Conservation (phyloP, 371 early-diverging fungal genomes). For the Parasitella parasitica region DNA sequence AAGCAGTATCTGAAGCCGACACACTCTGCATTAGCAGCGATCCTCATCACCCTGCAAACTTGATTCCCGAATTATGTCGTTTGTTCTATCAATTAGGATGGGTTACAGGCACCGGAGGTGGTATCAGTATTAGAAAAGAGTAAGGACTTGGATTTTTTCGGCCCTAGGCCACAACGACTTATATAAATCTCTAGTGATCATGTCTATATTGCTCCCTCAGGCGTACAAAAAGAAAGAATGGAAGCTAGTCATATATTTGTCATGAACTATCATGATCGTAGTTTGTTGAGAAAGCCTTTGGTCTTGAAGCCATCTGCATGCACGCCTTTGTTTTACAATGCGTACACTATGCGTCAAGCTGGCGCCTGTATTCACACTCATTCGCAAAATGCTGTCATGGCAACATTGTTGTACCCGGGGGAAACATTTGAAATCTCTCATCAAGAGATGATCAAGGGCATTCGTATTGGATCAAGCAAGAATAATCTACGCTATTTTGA, state of each 20-base stretch:
- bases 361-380: slow-evolving; percentile 97
- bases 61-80: slow-evolving; percentile 93
- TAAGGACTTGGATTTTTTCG: slow-evolving; percentile 26
- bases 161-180: background rate
- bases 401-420: slow-evolving; percentile 76
- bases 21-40: slow-evolving; percentile 62
- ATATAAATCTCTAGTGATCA: slow-evolving; percentile 45
- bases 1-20: slow-evolving; percentile 15
- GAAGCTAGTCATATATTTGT: slow-evolving; percentile 84
- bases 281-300: slow-evolving; percentile 71
- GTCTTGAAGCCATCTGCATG: slow-evolving; percentile 83
- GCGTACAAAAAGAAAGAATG: slow-evolving; percentile 96
- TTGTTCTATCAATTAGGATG: slow-evolving; percentile 90
- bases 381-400: slow-evolving; percentile 94
- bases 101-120: slow-evolving; percentile 97
- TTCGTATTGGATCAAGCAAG: slow-evolving; percentile 73
- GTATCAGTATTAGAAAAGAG: slow-evolving; percentile 86
- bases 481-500: slow-evolving; percentile 75
- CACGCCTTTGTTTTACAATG: slow-evolving; percentile 94
- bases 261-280: slow-evolving; percentile 60
- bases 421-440: slow-evolving; percentile 84
- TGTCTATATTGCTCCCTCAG: slow-evolving; percentile 91
- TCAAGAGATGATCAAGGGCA: slow-evolving; percentile 99
- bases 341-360: slow-evolving; percentile 87
- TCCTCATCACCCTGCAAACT: slow-evolving; percentile 77